A percentile compares a stretch with the other conserved stretches of the same genome.
Evolutionary conservation across 306 rosid genomes (phyloP).

Genomic region (Dalbergia oliveri): DNA sequence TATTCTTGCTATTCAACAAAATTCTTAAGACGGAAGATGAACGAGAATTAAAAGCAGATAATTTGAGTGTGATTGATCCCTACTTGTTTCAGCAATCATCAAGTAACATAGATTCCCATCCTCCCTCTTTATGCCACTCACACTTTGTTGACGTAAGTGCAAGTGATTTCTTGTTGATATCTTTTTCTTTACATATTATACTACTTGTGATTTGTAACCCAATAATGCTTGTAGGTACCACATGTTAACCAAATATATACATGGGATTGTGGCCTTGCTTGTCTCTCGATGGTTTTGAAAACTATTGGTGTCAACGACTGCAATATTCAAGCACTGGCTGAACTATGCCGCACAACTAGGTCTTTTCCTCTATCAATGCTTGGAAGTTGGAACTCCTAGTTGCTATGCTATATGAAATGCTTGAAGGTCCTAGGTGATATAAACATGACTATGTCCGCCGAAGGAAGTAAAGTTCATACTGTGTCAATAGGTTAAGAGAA

Average conservation of each 20-base stretch:
- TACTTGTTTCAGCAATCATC: slow-evolving; percentile 54
- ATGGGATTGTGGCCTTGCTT: slow-evolving; percentile 99
- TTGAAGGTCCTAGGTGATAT: slow-evolving; percentile 19
- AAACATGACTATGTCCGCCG: slow-evolving; percentile 16
- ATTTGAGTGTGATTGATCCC: slow-evolving; percentile 58
- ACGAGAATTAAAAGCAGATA: slow-evolving; percentile 53
- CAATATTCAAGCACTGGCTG: slow-evolving; percentile 68
- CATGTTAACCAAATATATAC: slow-evolving; percentile 80
- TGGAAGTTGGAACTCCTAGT: slow-evolving; percentile 45
- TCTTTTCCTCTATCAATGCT: slow-evolving; percentile 43
- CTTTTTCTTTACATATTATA: slow-evolving; percentile 24
- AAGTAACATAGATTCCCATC: slow-evolving; percentile 48
- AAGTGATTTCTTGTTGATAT: slow-evolving; percentile 29
- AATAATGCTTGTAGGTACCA: slow-evolving; percentile 76
- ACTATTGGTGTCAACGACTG: slow-evolving; percentile 67
- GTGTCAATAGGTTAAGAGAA: no score
- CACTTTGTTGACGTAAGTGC: slow-evolving; percentile 75
- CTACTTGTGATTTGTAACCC: slow-evolving; percentile 22
- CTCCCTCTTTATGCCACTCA: slow-evolving; percentile 55
- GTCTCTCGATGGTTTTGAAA: slow-evolving; percentile 80
- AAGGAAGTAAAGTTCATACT: slow-evolving; percentile 26
- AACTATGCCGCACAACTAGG: slow-evolving; percentile 84
- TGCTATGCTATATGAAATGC: slow-evolving; percentile 42
- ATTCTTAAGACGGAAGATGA: slow-evolving; percentile 64
- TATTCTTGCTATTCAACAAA: slow-evolving; percentile 75